Evolutionary conservation across 208 protist genomes (phyloP).

Genomic region (Phytomonas sp.): DNA sequence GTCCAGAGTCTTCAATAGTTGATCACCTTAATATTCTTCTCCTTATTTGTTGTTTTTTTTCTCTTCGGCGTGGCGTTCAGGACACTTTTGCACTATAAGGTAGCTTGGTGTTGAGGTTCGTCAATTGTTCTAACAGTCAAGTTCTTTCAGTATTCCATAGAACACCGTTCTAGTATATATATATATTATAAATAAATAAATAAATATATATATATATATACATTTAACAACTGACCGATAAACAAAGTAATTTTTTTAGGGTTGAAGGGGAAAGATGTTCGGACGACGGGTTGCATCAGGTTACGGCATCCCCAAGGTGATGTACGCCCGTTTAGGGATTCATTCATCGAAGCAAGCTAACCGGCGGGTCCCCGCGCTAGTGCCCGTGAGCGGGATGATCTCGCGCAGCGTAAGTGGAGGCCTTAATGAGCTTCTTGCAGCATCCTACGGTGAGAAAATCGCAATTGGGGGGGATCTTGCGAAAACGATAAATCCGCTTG

Average conservation of each 20-base stretch:
- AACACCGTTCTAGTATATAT: background rate
- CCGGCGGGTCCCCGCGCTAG: slow-evolving; percentile 66
- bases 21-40: slow-evolving; percentile 2
- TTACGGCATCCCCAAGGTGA: slow-evolving; percentile 59
- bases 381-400: slow-evolving; percentile 34
- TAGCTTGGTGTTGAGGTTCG: background rate
- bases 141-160: background rate
- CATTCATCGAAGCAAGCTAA: slow-evolving; percentile 61
- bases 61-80: background rate
- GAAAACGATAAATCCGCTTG: slow-evolving; percentile 29
- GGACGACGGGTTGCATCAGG: slow-evolving; percentile 69
- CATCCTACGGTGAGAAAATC: slow-evolving; percentile 15
- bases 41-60: slow-evolving; percentile 17
- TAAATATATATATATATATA: slow-evolving; percentile 14
- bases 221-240: too few relatives aligned
- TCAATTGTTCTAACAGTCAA: background rate
- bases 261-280: slow-evolving; percentile 41
- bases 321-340: slow-evolving; percentile 75
- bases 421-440: slow-evolving; percentile 11
- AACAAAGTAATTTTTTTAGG: background rate
- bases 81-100: background rate
- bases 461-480: slow-evolving; percentile 32
- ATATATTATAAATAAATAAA: slow-evolving; percentile 2
- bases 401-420: slow-evolving; percentile 24
- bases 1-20: background rate